A percentile compares a stretch with the other conserved stretches of the same genome.
These are phyloP conservation scores for Zizania latifolia DNA, from an alignment of 176 grass and related monocot species.

Conservation along the genomic window DNA sequence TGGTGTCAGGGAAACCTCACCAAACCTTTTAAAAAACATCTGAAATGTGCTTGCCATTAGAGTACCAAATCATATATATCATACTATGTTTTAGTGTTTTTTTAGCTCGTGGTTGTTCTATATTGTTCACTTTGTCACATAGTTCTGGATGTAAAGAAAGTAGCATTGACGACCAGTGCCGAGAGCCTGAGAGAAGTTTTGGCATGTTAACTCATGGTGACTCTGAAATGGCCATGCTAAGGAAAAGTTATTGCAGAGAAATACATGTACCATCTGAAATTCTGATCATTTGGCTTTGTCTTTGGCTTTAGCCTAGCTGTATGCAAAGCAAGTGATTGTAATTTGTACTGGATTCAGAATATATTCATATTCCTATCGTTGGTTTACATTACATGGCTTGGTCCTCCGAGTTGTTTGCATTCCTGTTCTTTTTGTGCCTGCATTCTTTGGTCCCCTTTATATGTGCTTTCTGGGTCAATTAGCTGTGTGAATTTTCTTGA, in stretches of 20 bases:
- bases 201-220: slow-evolving; percentile 40
- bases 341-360: slow-evolving; percentile 41
- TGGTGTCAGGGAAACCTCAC: slow-evolving; percentile 17
- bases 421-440: neutral
- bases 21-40: neutral
- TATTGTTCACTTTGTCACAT: slow-evolving; percentile 25
- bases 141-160: slow-evolving; percentile 52
- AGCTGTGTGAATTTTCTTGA: neutral
- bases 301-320: slow-evolving; percentile 28
- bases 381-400: slow-evolving; percentile 6
- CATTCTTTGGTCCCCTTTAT: neutral
- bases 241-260: slow-evolving; percentile 28
- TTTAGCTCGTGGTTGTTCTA: slow-evolving; percentile 23
- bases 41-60: slow-evolving; percentile 28
- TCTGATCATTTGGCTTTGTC: slow-evolving; percentile 12
- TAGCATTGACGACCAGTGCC: slow-evolving; percentile 37
- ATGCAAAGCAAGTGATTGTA: slow-evolving; percentile 43
- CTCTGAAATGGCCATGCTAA: slow-evolving; percentile 48
- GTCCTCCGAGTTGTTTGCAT: neutral
- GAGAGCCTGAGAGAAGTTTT: slow-evolving; percentile 43
- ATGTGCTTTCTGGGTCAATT: neutral
- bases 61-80: slow-evolving; percentile 30
- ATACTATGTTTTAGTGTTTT: slow-evolving; percentile 26
- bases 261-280: slow-evolving; percentile 3
- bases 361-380: neutral